A percentile compares a stretch with the other conserved stretches of the same genome.
Evolutionary conservation across 257 asterid species (phyloP).

Genomic region (Solanum infundibuliforme): DNA sequence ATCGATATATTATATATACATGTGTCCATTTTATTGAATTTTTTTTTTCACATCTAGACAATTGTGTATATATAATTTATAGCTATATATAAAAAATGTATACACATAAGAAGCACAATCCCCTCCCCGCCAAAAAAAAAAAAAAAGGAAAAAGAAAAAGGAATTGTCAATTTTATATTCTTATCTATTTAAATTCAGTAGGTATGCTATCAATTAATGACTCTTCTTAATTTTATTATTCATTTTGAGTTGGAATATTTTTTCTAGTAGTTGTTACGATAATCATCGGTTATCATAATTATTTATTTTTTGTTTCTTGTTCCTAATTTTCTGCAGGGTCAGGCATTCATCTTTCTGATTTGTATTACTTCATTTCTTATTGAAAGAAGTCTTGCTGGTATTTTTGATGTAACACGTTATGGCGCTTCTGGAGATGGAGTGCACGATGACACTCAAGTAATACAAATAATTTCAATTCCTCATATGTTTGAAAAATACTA

Average conservation of each 20-base stretch:
- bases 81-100: too few relatives aligned
- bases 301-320: neutral
- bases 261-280: neutral
- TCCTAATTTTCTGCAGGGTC: neutral
- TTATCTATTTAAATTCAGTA: neutral
- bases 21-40: neutral
- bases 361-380: neutral
- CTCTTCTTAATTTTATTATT: neutral
- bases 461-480: neutral
- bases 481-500: neutral
- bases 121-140: neutral
- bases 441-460: slow-evolving; percentile 11
- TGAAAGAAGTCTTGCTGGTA: neutral
- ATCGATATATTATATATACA: too few relatives aligned
- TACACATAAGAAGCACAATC: neutral
- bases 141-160: neutral
- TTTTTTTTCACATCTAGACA: neutral
- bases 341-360: neutral
- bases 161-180: neutral
- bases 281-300: neutral
- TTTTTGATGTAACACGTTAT: neutral
- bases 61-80: too few relatives aligned
- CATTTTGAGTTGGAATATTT: neutral
- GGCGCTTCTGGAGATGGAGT: slow-evolving; percentile 14
- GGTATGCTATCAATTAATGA: neutral